These are phyloP conservation scores for Fusarium sp. DNA, from an alignment of 2,329 filamentous ascomycete species.

Conservation along the genomic window DNA sequence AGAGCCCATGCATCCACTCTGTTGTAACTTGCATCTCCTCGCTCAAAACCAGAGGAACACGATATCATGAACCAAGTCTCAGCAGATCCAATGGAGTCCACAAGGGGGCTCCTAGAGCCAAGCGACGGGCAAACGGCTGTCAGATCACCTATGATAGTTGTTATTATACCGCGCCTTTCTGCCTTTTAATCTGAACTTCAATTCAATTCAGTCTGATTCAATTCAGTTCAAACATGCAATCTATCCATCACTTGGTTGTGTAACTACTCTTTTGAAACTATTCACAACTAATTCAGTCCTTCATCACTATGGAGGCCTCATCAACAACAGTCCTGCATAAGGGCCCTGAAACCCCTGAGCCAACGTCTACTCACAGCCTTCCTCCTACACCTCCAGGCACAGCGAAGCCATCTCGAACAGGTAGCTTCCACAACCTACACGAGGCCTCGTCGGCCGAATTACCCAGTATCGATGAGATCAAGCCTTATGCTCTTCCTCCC, in stretches of 20 bases:
- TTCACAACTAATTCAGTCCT: slow-evolving; percentile 5
- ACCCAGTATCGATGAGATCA: slow-evolving; percentile 28
- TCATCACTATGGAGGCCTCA: slow-evolving; percentile 41
- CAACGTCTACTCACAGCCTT: slow-evolving; percentile 38
- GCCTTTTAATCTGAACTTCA: slow-evolving; percentile 5
- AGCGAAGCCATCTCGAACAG: slow-evolving; percentile 55
- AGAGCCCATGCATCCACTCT: slow-evolving; percentile 37
- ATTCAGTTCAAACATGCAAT: slow-evolving; percentile 8
- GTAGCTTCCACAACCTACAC: slow-evolving; percentile 50
- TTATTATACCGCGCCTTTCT: slow-evolving; percentile 33
- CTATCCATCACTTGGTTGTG: background rate
- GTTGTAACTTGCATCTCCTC: slow-evolving; percentile 52
- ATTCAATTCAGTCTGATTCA: background rate
- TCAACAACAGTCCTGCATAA: slow-evolving; percentile 28
- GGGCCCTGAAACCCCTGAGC: slow-evolving; percentile 28
- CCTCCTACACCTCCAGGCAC: slow-evolving; percentile 60
- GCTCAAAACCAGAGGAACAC: slow-evolving; percentile 39
- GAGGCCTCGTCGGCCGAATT: slow-evolving; percentile 37
- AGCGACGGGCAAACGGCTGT: slow-evolving; percentile 25
- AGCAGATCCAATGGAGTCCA: slow-evolving; percentile 24
- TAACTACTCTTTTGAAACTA: slow-evolving; percentile 12
- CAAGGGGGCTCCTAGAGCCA: slow-evolving; percentile 10
- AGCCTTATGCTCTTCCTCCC: slow-evolving; percentile 77
- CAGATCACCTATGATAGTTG: slow-evolving; percentile 23
- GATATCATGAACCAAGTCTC: slow-evolving; percentile 34